Evolutionary conservation across 2,329 filamentous ascomycete genomes (phyloP).

Genomic region (Penicillium sp.): DNA sequence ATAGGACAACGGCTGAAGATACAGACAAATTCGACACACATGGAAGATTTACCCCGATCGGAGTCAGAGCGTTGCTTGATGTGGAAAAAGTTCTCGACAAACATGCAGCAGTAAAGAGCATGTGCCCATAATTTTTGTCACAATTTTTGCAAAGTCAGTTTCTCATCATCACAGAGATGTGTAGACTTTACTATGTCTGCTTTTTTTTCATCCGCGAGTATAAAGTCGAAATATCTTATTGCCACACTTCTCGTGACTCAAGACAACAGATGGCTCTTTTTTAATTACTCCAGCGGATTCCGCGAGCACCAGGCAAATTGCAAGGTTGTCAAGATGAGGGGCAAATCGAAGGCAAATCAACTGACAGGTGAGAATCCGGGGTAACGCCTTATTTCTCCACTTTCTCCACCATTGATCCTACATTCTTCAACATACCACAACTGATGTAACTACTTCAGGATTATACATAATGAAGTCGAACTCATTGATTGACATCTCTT

Average conservation of each 20-base stretch:
- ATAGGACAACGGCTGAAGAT: constrained; percentile 18
- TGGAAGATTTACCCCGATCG: constrained; percentile 18
- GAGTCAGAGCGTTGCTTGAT: constrained; percentile 19
- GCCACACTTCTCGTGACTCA: too few species aligned
- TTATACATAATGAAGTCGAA: constrained; percentile 1
- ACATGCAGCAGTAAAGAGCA: constrained; percentile 17
- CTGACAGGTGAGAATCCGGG: neutral
- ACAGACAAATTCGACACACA: constrained; percentile 22
- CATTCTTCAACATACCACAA: neutral
- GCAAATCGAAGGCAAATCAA: neutral
- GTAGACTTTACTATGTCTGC: neutral
- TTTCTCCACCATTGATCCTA: neutral
- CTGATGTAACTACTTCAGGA: neutral
- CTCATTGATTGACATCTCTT: neutral
- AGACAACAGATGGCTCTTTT: too few species aligned
- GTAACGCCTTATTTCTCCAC: neutral
- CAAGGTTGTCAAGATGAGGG: constrained; percentile 1
- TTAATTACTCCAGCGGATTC: too few species aligned
- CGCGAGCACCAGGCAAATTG: too few species aligned
- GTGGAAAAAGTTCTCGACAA: constrained; percentile 16
- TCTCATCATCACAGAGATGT: neutral
- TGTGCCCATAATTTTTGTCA: neutral
- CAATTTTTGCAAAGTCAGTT: neutral
- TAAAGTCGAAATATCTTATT: too few species aligned
- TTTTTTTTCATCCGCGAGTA: neutral